Evolutionary conservation across 495 filamentous ascomycete species (phyloP), one percentile per base, ranked within the genome.

Genomic region (Trichoderma orchidacearum): DNA sequence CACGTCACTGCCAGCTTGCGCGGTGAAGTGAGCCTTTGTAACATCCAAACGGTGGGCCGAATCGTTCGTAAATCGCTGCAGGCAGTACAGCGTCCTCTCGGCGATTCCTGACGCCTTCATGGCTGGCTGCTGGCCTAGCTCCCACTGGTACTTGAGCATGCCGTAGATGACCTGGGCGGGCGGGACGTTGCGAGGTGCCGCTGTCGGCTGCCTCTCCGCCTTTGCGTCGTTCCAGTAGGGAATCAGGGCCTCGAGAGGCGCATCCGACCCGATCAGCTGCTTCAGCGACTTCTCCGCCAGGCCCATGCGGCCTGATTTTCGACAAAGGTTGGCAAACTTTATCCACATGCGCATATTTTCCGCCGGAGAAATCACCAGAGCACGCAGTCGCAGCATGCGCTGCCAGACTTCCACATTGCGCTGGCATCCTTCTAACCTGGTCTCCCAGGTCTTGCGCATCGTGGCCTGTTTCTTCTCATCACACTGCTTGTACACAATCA

Each of bases 341-440:
- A 97, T 96, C 79, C 87, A 95, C 90, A 97, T 97, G 63, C 93
- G 86, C 76, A 94, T 87, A 61, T 97, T 95, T 66, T 99, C 91
- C 29, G 80, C 82, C 3, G 93, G 90, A 11, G 79, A 80, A 53
- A 96, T 91, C 51, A 99, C 93, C 48, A 99, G 80, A 15, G 87
- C 87, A 58, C 94, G 81, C 34, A 97, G 87, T 66, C 96, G 94
- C 25, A 99, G 81, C 89, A 95, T 97, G 38, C 94, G 79, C 66
- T 96, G 90, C 93, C 93, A 99, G 7, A 96, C 90, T 62, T 99
- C 93, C 21, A 95, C 92, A 62, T 97, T 97, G 36, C 92, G 85
- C 67, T 97, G 92, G 61, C 93, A 96, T 21, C 93, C 93, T 59
- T 90, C 90, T 21, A 99, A 77, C 57, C 93, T 85, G 58, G 86